phyloP scores from a whole-genome alignment of 2,329 filamentous ascomycete genomes.

The Colletotrichum sublineola region DNA sequence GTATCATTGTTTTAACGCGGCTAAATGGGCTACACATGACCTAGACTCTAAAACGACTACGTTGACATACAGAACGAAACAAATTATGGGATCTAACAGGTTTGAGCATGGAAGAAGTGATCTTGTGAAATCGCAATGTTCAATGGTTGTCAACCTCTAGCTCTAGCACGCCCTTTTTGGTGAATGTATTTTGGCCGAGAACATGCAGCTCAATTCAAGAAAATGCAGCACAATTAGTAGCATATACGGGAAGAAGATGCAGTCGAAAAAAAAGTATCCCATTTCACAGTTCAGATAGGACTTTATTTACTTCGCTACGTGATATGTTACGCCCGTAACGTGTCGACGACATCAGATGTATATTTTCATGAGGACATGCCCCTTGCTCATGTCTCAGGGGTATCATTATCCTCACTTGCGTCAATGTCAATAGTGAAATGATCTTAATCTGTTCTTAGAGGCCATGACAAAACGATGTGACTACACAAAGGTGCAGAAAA shows the following conservation, averaged over 20 bases:
- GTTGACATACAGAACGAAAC: background rate
- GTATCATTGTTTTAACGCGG: background rate
- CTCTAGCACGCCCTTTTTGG: background rate
- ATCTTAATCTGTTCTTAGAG: background rate
- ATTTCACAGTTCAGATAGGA: accelerated
- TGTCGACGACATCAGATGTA: background rate
- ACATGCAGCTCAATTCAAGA: no score
- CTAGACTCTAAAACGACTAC: background rate
- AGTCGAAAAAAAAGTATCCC: no score
- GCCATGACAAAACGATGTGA: background rate
- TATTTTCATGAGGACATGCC: background rate
- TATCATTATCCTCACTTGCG: no score
- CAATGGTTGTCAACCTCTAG: background rate
- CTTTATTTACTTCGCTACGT: background rate
- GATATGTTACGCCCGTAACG: background rate
- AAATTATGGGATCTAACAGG: no score
- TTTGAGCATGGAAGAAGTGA: background rate
- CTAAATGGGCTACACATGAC: background rate
- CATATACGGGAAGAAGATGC: no score
- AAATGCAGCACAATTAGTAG: no score
- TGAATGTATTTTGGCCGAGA: no score
- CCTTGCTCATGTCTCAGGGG: background rate
- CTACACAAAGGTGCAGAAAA: background rate
- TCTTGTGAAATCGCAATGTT: background rate
- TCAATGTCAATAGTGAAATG: background rate